Evolutionary conservation across 2,329 filamentous ascomycete species (phyloP).

Genomic region (Pyricularia pennisetigena): DNA sequence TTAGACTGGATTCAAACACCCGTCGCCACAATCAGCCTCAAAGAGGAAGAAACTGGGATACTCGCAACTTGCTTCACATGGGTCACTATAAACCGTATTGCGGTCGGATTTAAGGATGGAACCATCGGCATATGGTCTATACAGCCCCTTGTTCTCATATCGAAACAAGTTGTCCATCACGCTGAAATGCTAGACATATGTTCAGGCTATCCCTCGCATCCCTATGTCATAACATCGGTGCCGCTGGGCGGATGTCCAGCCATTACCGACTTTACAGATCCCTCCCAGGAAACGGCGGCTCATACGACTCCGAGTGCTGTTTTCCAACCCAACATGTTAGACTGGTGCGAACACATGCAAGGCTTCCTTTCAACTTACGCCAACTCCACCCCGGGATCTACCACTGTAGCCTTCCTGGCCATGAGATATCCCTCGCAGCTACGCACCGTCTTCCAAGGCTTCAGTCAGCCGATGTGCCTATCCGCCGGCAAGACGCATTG

Average conservation of each 20-base stretch:
- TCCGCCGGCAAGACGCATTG: conserved; percentile 41
- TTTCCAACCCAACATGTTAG: conserved; percentile 42
- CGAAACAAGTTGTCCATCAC: conserved; percentile 42
- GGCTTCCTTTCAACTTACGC: conserved; percentile 44
- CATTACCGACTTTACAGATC: conserved; percentile 41
- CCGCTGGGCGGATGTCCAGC: conserved; percentile 44
- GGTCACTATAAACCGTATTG: conserved; percentile 44
- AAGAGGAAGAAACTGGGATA: conserved; percentile 32
- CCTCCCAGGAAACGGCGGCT: conserved; percentile 42
- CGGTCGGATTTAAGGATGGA: conserved; percentile 45
- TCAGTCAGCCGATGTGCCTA: conserved; percentile 32
- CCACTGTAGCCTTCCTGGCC: conserved; percentile 42
- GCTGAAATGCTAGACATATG: conserved; percentile 43
- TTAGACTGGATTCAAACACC: conserved; percentile 35
- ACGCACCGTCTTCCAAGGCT: conserved; percentile 38
- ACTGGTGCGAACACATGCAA: conserved; percentile 45
- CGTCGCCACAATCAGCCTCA: conserved; percentile 32
- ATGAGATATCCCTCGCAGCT: conserved; percentile 41
- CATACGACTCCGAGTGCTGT: conserved; percentile 38
- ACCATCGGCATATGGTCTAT: conserved; percentile 48
- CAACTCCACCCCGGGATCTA: conserved; percentile 41
- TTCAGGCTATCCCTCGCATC: conserved; percentile 45
- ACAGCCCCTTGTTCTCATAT: conserved; percentile 35
- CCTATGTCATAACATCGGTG: conserved; percentile 43
- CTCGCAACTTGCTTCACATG: conserved; percentile 44